Evolutionary conservation across 371 early-diverging fungal genomes (phyloP).

Genomic region (Circinella umbellata): DNA sequence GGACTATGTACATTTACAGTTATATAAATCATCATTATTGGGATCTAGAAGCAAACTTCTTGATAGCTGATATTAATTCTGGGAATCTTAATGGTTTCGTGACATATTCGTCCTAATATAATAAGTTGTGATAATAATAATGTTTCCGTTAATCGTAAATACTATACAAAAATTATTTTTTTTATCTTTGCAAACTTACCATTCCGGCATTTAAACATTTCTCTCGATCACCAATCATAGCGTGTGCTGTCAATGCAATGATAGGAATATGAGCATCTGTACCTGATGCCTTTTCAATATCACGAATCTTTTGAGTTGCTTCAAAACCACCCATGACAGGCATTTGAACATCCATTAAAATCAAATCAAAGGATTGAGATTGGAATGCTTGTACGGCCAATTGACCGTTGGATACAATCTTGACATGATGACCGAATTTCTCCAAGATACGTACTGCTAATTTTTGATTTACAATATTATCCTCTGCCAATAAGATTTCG

Average conservation of each 20-base stretch:
- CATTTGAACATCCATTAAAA: conserved; percentile 84
- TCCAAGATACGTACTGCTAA: conserved; percentile 74
- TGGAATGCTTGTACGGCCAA: conserved; percentile 72
- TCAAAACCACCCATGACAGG: conserved; percentile 78
- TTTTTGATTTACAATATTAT: conserved; percentile 83
- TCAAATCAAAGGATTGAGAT: conserved; percentile 63
- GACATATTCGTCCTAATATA: conserved; percentile 57
- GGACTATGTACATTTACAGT: conserved; percentile 2
- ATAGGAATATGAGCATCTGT: conserved; percentile 68
- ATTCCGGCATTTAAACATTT: conserved; percentile 74
- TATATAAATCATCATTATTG: background rate
- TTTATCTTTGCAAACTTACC: conserved; percentile 21
- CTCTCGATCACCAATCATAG: conserved; percentile 78
- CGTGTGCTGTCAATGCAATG: conserved; percentile 78
- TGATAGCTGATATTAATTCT: conserved; percentile 60
- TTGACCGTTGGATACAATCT: conserved; percentile 75
- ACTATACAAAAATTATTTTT: background rate
- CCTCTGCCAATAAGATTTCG: conserved; percentile 79
- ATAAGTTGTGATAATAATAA: background rate
- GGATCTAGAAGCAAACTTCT: conserved; percentile 45
- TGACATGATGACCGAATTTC: conserved; percentile 72
- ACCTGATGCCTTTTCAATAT: conserved; percentile 55
- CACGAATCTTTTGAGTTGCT: conserved; percentile 71
- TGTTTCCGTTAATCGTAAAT: no score
- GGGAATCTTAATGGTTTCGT: conserved; percentile 62